Evolutionary conservation across 352 stramenopile genomes (phyloP).

Genomic region (Globisporangium takayamanum): DNA sequence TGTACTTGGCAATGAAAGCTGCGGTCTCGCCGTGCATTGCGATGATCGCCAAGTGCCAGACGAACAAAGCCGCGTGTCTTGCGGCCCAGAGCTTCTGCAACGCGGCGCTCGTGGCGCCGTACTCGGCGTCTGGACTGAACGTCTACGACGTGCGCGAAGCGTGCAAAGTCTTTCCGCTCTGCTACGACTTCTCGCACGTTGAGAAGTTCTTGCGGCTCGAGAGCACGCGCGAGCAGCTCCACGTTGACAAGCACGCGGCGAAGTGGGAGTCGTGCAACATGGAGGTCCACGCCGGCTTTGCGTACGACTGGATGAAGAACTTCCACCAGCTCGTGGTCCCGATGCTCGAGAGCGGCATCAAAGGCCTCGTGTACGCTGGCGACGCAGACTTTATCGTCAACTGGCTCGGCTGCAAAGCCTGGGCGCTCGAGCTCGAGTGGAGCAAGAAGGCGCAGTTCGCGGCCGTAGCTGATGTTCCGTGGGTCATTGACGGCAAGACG

Average conservation of each 20-base stretch:
- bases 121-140: constrained; percentile 45
- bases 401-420: constrained; percentile 11
- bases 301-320: constrained; percentile 93
- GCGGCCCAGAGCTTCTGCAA: constrained; percentile 58
- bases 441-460: constrained; percentile 52
- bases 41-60: constrained; percentile 48
- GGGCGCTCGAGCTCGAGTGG: constrained; percentile 27
- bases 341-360: constrained; percentile 64
- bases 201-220: constrained; percentile 66
- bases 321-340: constrained; percentile 84
- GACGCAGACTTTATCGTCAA: constrained; percentile 98
- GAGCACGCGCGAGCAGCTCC: constrained; percentile 23
- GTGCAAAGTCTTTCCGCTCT: constrained; percentile 55
- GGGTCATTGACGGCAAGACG: constrained; percentile 52
- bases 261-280: constrained; percentile 92
- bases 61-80: constrained; percentile 27
- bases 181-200: constrained; percentile 66
- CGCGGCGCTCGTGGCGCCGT: constrained; percentile 41
- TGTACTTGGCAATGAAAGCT: constrained; percentile 43
- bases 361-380: constrained; percentile 93
- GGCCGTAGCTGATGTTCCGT: constrained; percentile 46
- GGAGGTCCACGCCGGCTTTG: constrained; percentile 88
- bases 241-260: constrained; percentile 40
- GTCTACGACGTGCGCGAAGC: constrained; percentile 65
- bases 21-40: constrained; percentile 50